Evolutionary conservation across 2,329 filamentous ascomycete genomes (phyloP).

Genomic region (Aureobasidium sp.): DNA sequence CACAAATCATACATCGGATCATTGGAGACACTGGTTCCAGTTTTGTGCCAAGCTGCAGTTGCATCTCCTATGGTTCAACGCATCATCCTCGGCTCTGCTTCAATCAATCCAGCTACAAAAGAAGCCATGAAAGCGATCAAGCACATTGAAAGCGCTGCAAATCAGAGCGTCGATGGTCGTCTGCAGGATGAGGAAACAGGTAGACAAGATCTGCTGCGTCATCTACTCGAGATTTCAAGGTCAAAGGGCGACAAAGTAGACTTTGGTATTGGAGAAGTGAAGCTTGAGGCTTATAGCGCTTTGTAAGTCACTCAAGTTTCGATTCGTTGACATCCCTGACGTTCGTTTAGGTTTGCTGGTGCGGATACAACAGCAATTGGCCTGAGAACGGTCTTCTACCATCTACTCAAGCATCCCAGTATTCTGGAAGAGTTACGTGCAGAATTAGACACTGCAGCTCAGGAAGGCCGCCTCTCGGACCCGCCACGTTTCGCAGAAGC

Average conservation of each 20-base stretch:
- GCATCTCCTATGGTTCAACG: not conserved
- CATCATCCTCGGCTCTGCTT: not conserved
- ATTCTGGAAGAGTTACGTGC: conserved; percentile 38
- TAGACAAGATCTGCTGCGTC: conserved; percentile 28
- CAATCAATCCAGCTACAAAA: not conserved
- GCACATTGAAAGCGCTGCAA: not conserved
- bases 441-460: conserved; percentile 43
- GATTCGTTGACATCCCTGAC: not conserved
- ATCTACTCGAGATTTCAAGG: not conserved
- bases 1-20: not conserved
- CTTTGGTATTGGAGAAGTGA: conserved; percentile 28
- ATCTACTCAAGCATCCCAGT: conserved; percentile 37
- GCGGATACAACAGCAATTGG: conserved; percentile 47
- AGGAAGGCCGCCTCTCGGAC: conserved; percentile 27
- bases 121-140: not conserved
- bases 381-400: conserved; percentile 44
- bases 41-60: conserved; percentile 1
- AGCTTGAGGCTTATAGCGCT: conserved; percentile 27
- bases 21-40: not conserved
- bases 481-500: conserved; percentile 31
- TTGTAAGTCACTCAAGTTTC: conserved; percentile 28
- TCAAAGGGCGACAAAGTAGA: not conserved
- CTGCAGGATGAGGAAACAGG: conserved; percentile 36
- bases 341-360: conserved; percentile 32
- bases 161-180: conserved; percentile 35